Conservation (phyloP, 1,284 basidiomycete species). For the Ganoderma sp. region DNA sequence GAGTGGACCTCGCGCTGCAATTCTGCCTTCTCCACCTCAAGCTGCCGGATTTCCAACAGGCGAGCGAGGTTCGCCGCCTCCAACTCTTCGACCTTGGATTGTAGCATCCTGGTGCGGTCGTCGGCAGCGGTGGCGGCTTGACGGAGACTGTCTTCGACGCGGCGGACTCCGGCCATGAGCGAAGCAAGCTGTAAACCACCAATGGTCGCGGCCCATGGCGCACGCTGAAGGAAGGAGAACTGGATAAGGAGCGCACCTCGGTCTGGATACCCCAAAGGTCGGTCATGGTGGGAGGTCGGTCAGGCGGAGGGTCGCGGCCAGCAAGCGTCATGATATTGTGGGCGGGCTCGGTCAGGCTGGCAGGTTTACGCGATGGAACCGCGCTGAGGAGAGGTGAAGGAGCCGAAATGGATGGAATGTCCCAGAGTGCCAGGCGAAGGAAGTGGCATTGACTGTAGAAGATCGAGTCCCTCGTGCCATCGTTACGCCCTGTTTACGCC, state of each 20-base stretch:
- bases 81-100: conserved; percentile 28
- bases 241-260: conserved; percentile 28
- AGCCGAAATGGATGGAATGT: neutral
- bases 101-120: conserved; percentile 14
- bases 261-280: conserved; percentile 22
- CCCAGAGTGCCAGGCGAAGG: neutral
- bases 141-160: conserved; percentile 29
- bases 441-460: neutral
- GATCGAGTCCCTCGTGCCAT: neutral
- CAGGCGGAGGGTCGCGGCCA: neutral
- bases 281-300: conserved; percentile 4
- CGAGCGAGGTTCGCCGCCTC: conserved; percentile 28
- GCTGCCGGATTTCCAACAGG: conserved; percentile 19
- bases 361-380: neutral
- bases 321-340: conserved; percentile 15
- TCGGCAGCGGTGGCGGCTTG: conserved; percentile 15
- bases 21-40: conserved; percentile 33
- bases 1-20: conserved; percentile 27
- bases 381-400: neutral
- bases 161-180: conserved; percentile 23
- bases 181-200: conserved; percentile 29
- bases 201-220: neutral
- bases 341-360: neutral
- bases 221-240: neutral
- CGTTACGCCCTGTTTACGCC: conserved; percentile 4